Evolutionary conservation across 108 stramenopile genomes (phyloP).

Genomic region (Discostella pseudostelligera): DNA sequence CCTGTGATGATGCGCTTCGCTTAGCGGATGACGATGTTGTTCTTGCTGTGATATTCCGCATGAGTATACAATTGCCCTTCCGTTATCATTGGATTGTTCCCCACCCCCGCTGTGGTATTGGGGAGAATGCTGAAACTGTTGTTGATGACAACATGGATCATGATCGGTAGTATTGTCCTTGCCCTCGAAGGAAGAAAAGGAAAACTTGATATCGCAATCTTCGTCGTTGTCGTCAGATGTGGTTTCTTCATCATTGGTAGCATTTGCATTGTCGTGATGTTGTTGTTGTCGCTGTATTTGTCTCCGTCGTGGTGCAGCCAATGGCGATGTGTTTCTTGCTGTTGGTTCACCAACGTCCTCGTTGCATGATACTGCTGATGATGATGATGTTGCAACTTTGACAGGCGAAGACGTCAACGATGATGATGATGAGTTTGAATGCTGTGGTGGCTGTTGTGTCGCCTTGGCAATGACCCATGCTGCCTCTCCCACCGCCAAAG

Average conservation of each 20-base stretch:
- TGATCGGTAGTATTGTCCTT: neutral
- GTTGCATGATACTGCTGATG: no score
- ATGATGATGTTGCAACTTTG: neutral
- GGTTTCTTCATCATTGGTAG: conserved; percentile 3
- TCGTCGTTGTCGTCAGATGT: neutral
- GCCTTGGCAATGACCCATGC: conserved; percentile 24
- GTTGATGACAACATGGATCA: neutral
- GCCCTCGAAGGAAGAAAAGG: neutral
- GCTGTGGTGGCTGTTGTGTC: neutral
- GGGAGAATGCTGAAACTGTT: no score
- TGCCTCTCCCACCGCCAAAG: conserved; percentile 17
- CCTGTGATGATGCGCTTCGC: conserved; percentile 5
- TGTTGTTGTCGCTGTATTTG: neutral
- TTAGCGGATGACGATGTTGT: neutral
- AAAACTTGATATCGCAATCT: neutral
- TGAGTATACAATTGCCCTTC: neutral
- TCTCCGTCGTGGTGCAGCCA: neutral
- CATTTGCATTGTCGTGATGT: conserved; percentile 16
- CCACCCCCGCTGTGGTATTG: no score
- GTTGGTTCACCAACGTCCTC: no score
- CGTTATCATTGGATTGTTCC: neutral
- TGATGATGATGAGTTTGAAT: neutral
- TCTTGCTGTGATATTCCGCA: neutral
- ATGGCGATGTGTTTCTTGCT: neutral
- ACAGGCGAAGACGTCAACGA: neutral